A percentile compares a stretch with the other conserved stretches of the same genome.
phyloP scores from a whole-genome alignment of 2,329 filamentous ascomycete genomes.

The Phaeosphaeriaceae sp. region DNA sequence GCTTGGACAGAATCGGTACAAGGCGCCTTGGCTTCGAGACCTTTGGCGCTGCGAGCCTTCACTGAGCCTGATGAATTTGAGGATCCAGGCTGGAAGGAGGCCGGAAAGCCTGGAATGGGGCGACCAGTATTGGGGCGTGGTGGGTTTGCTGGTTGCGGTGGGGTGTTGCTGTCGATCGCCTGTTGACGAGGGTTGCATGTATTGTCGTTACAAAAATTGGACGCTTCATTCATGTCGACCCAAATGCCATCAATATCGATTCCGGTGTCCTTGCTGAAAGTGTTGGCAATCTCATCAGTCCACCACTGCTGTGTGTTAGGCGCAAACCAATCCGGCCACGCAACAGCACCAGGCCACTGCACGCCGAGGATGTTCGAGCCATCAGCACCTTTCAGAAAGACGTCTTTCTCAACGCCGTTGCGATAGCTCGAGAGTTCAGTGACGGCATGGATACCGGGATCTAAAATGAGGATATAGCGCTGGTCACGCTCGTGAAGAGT shows the following conservation, averaged over 20 bases:
- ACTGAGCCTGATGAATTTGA: constrained; percentile 2
- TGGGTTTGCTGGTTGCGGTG: constrained; percentile 64
- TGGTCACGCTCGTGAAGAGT: constrained; percentile 72
- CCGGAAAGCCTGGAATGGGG: constrained; percentile 72
- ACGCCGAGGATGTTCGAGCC: constrained; percentile 66
- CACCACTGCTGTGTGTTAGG: constrained; percentile 70
- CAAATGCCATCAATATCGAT: constrained; percentile 80
- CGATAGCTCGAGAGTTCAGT: constrained; percentile 64
- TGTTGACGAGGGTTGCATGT: constrained; percentile 54
- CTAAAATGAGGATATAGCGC: constrained; percentile 80
- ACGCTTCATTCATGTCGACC: constrained; percentile 53
- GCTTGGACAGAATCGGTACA: constrained; percentile 8
- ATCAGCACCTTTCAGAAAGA: constrained; percentile 63
- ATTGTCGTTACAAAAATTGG: constrained; percentile 49
- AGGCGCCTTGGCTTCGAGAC: not conserved
- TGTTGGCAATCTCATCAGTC: constrained; percentile 70
- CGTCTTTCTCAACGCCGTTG: constrained; percentile 64
- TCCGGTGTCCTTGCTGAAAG: constrained; percentile 69
- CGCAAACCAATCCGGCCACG: constrained; percentile 80
- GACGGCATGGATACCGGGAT: constrained; percentile 63
- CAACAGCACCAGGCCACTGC: constrained; percentile 78
- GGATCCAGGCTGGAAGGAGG: constrained; percentile 66
- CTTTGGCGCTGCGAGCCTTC: constrained; percentile 14
- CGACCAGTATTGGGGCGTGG: constrained; percentile 66
- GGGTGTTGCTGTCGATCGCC: constrained; percentile 54